Evolutionary conservation across 371 early-diverging fungal genomes (phyloP), one percentile per base, ranked within the genome.

Genomic region (Amoeboaphelidium protococcarum): DNA sequence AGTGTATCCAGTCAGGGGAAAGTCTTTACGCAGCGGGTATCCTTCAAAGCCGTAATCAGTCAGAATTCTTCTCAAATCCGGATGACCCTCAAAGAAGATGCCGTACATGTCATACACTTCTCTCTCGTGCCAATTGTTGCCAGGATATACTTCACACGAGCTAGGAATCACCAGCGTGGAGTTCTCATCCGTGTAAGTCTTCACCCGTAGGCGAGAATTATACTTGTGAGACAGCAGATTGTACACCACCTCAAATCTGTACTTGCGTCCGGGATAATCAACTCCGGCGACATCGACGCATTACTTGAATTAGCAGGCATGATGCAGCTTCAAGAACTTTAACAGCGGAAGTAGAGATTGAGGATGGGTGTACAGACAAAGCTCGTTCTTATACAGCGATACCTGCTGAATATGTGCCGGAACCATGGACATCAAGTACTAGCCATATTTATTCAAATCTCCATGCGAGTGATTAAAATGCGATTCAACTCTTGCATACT

Each of bases 31-130:
- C 54, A 95, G 58, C 44, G 96, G 94, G 63, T 92, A 78, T 13
- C 96, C 95, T 65, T 88, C 88, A 54, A 92, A 95, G 43, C 95
- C 95, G 58, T 92, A 95, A 64, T 95, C 95, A 45, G 94, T 91
- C 66, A 95, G 72, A 57, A 95, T 92, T 50, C 96, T 71, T 45
- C 96, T 62, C 53, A 95, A 64, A 68, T 95, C 96, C 13, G 96
- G 96, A 56, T 95, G 96, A 46, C 78, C 81, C 2, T 74, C 68
- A 58, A 91, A 95, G 64, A 83, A 85, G 52, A 95, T 73, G 53
- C 96, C 96, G 62, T 74, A 95, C 94, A 95, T 92, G 60, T 95
- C 96, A 65, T 80, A 95, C 12, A 79, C 83, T 63, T 95, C 96
- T 60, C 96, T 80, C 66, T 95, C 96, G 52, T 81, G 78, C 96